A percentile compares a stretch with the other conserved stretches of the same genome.
Conservation (phyloP, 345 rosid genomes). For the Sisymbrium altissimum region DNA sequence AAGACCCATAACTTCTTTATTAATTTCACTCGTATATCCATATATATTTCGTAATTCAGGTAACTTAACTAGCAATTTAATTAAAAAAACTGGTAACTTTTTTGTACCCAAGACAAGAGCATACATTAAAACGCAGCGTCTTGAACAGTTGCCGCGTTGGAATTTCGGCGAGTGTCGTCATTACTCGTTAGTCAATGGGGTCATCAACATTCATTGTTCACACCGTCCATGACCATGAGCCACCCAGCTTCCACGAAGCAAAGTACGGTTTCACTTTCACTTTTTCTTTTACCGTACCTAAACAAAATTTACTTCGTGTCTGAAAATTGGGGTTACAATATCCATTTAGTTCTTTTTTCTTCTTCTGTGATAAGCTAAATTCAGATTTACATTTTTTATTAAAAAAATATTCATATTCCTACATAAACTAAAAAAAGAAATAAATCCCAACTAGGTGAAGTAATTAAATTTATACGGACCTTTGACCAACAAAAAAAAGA, state of each 20-base stretch:
- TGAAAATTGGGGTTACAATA: not conserved
- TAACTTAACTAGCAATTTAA: no score
- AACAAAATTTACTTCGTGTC: not conserved
- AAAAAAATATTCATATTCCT: not conserved
- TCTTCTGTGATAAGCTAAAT: not conserved
- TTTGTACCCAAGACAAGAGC: not conserved
- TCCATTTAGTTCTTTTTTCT: not conserved
- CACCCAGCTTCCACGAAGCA: not conserved
- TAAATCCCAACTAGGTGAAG: conserved; percentile 1
- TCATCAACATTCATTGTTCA: not conserved
- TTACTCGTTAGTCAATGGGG: not conserved
- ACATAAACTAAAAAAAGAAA: not conserved
- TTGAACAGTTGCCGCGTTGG: not conserved
- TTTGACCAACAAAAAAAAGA: not conserved
- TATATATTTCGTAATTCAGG: no score
- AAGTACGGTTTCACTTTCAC: not conserved
- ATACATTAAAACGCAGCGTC: not conserved
- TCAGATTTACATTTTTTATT: not conserved
- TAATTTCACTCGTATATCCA: no score
- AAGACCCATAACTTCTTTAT: no score
- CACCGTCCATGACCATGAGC: not conserved
- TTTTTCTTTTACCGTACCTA: not conserved
- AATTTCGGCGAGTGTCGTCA: not conserved
- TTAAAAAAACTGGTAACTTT: no score
- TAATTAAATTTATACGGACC: not conserved